A percentile compares a stretch with the other conserved stretches of the same genome.
These are phyloP conservation scores for Melastoma malabathricum DNA, from an alignment of 345 rosid species.

Conservation along the genomic window DNA sequence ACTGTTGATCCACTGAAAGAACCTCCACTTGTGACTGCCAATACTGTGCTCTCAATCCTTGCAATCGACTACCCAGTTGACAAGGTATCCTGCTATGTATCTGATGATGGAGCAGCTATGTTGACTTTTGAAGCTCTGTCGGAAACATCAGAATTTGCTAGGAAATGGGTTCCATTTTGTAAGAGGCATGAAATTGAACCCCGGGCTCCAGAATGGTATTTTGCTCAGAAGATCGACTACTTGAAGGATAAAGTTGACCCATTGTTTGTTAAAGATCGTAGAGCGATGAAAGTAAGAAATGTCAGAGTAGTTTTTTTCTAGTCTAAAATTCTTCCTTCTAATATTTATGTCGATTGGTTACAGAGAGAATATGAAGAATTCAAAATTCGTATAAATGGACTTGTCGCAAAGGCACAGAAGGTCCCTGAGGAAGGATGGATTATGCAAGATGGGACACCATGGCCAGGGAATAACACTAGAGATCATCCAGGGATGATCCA, in stretches of 20 bases:
- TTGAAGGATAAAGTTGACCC: constrained; percentile 88
- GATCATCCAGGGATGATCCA: constrained; percentile 99
- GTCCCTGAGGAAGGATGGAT: constrained; percentile 94
- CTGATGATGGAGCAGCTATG: constrained; percentile 98
- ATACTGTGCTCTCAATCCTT: constrained; percentile 84
- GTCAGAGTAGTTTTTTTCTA: too few relatives aligned
- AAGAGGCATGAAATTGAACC: constrained; percentile 83
- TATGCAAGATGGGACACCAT: constrained; percentile 97
- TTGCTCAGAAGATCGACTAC: constrained; percentile 79
- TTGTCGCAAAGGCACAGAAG: constrained; percentile 78
- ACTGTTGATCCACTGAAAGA: constrained; percentile 93
- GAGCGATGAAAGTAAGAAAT: constrained; percentile 77
- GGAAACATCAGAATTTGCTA: constrained; percentile 88
- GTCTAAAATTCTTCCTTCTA: not conserved
- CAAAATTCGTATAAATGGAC: constrained; percentile 72
- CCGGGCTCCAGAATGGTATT: constrained; percentile 97
- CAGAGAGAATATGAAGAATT: constrained; percentile 96
- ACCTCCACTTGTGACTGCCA: constrained; percentile 94
- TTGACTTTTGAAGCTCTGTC: constrained; percentile 75
- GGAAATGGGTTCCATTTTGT: constrained; percentile 89
- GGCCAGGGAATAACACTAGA: constrained; percentile 96
- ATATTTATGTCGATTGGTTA: constrained; percentile 5
- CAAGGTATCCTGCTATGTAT: constrained; percentile 88
- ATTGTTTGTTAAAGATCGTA: constrained; percentile 87
- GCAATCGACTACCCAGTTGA: constrained; percentile 90